Percentiles rank a stretch among this genome's conserved stretches.
Evolutionary conservation across 108 stramenopile species (phyloP).

Genomic region (Nannochloropsis salina): DNA sequence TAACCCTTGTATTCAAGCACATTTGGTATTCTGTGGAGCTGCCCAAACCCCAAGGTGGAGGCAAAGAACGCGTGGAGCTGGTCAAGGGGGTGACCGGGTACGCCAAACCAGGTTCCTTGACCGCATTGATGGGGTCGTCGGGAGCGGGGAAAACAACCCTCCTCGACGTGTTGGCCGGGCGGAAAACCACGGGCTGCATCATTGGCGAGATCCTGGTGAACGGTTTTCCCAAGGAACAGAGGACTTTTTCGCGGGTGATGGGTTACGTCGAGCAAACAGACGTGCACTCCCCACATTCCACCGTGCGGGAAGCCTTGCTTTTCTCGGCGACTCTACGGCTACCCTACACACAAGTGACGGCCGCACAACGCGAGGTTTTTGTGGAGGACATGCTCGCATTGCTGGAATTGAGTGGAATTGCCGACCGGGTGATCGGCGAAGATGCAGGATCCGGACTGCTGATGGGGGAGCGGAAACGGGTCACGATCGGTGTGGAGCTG

Average conservation of each 20-base stretch:
- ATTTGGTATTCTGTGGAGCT: conserved; percentile 45
- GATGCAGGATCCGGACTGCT: conserved; percentile 66
- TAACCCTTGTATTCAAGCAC: conserved; percentile 54
- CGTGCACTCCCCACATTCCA: conserved; percentile 69
- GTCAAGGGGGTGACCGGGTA: conserved; percentile 49
- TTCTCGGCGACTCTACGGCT: conserved; percentile 78
- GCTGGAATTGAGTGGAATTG: conserved; percentile 62
- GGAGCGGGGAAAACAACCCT: conserved; percentile 65
- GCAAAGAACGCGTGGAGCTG: conserved; percentile 43
- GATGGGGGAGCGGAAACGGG: conserved; percentile 59
- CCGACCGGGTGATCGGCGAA: conserved; percentile 74
- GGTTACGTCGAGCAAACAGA: conserved; percentile 89
- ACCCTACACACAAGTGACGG: conserved; percentile 10
- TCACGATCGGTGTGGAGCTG: conserved; percentile 54
- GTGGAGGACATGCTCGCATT: conserved; percentile 60
- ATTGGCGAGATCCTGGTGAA: conserved; percentile 71
- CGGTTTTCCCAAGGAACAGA: conserved; percentile 64
- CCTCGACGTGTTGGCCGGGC: conserved; percentile 70
- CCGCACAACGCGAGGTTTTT: conserved; percentile 50
- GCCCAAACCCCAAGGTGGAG: not conserved
- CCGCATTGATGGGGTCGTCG: conserved; percentile 59
- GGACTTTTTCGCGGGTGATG: conserved; percentile 51
- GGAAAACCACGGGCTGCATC: conserved; percentile 69
- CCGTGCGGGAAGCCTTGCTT: conserved; percentile 72
- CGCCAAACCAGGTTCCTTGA: conserved; percentile 49